Percentiles rank a stretch among this genome's conserved stretches.
These are phyloP conservation scores for Chara braunii DNA, from an alignment of 139 green algal genomes.

Conservation along the genomic window DNA sequence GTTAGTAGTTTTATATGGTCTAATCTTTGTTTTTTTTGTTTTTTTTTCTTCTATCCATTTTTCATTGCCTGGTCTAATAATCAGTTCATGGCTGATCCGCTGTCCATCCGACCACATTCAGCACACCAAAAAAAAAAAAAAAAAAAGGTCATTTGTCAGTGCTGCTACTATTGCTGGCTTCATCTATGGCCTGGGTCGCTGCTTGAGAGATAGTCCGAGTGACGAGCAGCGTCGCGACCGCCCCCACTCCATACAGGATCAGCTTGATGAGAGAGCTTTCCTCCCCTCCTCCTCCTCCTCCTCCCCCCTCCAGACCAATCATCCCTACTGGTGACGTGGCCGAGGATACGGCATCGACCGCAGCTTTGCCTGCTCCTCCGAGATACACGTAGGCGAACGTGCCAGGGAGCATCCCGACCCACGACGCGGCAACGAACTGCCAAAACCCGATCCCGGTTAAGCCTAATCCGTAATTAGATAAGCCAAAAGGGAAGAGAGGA, in stretches of 20 bases:
- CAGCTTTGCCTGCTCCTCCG: background rate
- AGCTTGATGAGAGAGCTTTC: background rate
- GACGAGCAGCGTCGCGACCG: constrained; percentile 27
- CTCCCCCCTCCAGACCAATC: no score
- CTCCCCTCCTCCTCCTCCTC: background rate
- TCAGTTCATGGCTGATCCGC: no score
- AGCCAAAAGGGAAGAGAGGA: constrained; percentile 81
- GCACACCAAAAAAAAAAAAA: no score
- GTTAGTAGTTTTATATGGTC: no score
- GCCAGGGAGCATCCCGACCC: constrained; percentile 88
- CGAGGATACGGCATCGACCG: no score
- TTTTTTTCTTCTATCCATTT: no score
- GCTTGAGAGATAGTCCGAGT: constrained; percentile 9
- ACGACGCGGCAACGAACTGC: constrained; percentile 69
- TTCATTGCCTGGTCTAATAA: no score
- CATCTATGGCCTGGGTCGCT: constrained; percentile 7
- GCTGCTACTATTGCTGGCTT: background rate
- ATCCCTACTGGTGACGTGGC: no score
- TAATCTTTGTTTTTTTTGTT: no score
- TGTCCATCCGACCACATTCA: no score
- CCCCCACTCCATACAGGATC: constrained; percentile 18
- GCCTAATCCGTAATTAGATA: constrained; percentile 64
- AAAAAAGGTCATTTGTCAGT: no score
- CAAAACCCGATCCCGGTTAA: constrained; percentile 69
- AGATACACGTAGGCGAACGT: constrained; percentile 55